phyloP scores from a whole-genome alignment of 2,329 filamentous ascomycete species.

The Sporothrix euskadiensis region DNA sequence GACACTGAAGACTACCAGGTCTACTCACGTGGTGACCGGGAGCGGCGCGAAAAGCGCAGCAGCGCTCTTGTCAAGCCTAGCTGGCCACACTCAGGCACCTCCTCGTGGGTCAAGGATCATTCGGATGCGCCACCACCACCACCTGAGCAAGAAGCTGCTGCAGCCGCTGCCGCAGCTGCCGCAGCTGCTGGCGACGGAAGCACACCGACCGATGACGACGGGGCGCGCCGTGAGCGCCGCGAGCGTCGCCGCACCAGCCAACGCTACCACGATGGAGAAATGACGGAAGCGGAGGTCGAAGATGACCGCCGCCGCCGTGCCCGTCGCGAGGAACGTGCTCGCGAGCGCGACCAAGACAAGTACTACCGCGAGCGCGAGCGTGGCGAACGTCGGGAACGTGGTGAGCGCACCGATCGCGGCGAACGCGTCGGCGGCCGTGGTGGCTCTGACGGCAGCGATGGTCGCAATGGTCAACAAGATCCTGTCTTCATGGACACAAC shows the following conservation, averaged over 20 bases:
- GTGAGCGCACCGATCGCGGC: slow-evolving; percentile 32
- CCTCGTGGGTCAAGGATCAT: slow-evolving; percentile 66
- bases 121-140: slow-evolving; percentile 62
- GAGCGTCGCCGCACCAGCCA: slow-evolving; percentile 51
- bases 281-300: slow-evolving; percentile 37
- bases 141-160: slow-evolving; percentile 37
- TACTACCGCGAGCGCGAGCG: slow-evolving; percentile 25
- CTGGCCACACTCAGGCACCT: slow-evolving; percentile 65
- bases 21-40: slow-evolving; percentile 47
- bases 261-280: slow-evolving; percentile 44
- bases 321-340: slow-evolving; percentile 39
- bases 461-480: slow-evolving; percentile 44
- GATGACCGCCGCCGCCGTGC: slow-evolving; percentile 37
- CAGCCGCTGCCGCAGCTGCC: slow-evolving; percentile 30
- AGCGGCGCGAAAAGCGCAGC: slow-evolving; percentile 36
- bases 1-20: slow-evolving; percentile 48
- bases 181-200: slow-evolving; percentile 35
- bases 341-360: slow-evolving; percentile 21
- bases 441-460: slow-evolving; percentile 41
- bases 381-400: slow-evolving; percentile 27
- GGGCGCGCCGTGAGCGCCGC: slow-evolving; percentile 52
- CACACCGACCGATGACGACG: slow-evolving; percentile 47
- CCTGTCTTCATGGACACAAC: slow-evolving; percentile 49
- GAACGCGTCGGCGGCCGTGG: slow-evolving; percentile 33
- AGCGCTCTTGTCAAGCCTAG: slow-evolving; percentile 38